A percentile compares a stretch with the other conserved stretches of the same genome.
These are phyloP conservation scores for Dictyostelium brefeldianum DNA, from an alignment of 78 protist genomes.

Conservation along the genomic window DNA sequence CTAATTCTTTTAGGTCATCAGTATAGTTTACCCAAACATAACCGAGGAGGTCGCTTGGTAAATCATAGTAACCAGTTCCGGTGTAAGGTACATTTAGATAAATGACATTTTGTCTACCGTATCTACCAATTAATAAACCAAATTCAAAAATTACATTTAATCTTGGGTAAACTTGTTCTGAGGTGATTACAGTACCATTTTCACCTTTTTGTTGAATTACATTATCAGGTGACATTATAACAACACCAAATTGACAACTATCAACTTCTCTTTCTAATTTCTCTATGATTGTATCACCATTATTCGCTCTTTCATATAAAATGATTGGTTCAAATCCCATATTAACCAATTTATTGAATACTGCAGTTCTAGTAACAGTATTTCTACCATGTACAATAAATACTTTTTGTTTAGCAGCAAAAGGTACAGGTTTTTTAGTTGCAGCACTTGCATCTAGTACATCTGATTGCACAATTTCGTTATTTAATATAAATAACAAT, in stretches of 20 bases:
- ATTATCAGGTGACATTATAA: conserved; percentile 20
- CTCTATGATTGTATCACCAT: conserved; percentile 1
- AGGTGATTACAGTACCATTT: too few relatives aligned
- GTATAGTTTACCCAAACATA: conserved; percentile 4
- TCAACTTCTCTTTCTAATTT: not conserved
- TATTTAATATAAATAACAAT: too few relatives aligned
- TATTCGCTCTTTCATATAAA: not conserved
- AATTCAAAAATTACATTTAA: conserved; percentile 21
- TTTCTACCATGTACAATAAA: conserved; percentile 18
- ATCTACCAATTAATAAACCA: conserved; percentile 4
- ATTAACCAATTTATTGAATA: not conserved
- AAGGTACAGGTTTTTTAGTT: too few relatives aligned
- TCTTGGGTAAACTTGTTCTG: not conserved
- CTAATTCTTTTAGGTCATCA: not conserved
- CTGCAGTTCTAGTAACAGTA: not conserved
- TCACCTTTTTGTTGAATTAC: not conserved
- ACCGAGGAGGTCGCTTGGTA: not conserved
- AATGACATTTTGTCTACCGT: not conserved
- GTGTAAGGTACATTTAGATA: not conserved
- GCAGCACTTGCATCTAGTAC: too few relatives aligned
- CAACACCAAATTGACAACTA: conserved; percentile 5
- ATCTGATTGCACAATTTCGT: too few relatives aligned
- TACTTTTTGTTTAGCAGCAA: not conserved
- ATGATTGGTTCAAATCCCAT: not conserved
- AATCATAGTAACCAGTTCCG: not conserved